Evolutionary conservation across 2,329 filamentous ascomycete species (phyloP).

Genomic region (Fusarium verticillioides): DNA sequence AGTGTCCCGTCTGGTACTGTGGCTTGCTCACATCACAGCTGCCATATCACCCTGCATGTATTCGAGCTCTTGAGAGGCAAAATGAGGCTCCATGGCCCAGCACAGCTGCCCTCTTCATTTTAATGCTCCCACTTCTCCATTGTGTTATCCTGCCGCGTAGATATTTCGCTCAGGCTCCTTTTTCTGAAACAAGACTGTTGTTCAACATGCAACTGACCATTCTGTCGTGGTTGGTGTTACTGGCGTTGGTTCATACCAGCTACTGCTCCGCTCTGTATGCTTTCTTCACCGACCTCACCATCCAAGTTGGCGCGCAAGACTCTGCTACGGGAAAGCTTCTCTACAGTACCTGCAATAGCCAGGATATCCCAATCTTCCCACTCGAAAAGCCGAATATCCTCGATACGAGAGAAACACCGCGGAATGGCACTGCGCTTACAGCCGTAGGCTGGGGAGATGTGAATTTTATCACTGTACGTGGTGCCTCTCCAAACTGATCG

Average conservation of each 20-base stretch:
- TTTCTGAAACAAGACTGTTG: not conserved
- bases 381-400: not conserved
- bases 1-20: not conserved
- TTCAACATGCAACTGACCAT: not conserved
- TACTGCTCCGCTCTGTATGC: not conserved
- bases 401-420: not conserved
- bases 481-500: accelerated
- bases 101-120: too few relatives aligned
- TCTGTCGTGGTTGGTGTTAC: not conserved
- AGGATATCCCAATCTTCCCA: not conserved
- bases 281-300: not conserved
- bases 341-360: slow-evolving; percentile 7
- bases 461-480: not conserved
- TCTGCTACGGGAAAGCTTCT: not conserved
- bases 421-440: not conserved
- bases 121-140: not conserved
- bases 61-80: not conserved
- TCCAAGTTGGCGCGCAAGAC: slow-evolving; percentile 14
- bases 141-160: accelerated
- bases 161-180: accelerated
- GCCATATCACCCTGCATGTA: not conserved
- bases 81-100: not conserved
- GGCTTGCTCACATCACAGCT: not conserved
- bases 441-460: slow-evolving; percentile 5
- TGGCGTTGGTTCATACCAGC: not conserved